Evolutionary conservation across 768 basidiomycete genomes (phyloP).

Genomic region (Imleria badia): DNA sequence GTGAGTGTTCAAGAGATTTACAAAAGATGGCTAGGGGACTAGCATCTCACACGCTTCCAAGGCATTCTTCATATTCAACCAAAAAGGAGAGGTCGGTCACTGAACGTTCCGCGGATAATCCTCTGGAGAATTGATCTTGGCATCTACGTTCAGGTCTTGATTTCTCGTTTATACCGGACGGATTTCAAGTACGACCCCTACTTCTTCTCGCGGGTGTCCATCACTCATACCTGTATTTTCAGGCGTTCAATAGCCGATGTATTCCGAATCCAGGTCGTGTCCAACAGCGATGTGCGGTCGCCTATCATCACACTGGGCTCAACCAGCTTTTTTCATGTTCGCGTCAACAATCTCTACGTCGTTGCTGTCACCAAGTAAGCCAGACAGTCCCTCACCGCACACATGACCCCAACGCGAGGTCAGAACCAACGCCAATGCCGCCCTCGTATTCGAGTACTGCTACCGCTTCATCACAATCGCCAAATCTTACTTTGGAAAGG

Average conservation of each 20-base stretch:
- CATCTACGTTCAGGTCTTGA: slow-evolving; percentile 66
- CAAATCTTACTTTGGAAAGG: slow-evolving; percentile 95
- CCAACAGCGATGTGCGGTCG: slow-evolving; percentile 93
- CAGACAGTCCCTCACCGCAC: neutral
- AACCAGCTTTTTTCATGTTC: slow-evolving; percentile 98
- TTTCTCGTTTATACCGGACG: slow-evolving; percentile 92
- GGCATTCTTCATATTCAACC: slow-evolving; percentile 99
- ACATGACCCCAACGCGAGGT: neutral
- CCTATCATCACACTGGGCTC: slow-evolving; percentile 98
- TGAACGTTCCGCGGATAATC: neutral
- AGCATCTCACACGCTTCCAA: slow-evolving; percentile 32
- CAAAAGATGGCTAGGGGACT: neutral
- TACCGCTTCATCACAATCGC: slow-evolving; percentile 95
- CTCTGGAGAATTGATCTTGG: slow-evolving; percentile 1
- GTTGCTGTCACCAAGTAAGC: slow-evolving; percentile 93
- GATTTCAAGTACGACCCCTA: slow-evolving; percentile 82
- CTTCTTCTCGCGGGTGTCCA: neutral
- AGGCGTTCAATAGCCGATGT: slow-evolving; percentile 97
- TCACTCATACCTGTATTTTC: slow-evolving; percentile 7
- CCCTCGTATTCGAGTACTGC: slow-evolving; percentile 96
- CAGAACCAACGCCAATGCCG: slow-evolving; percentile 96
- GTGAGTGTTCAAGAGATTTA: slow-evolving; percentile 31
- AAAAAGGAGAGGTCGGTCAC: slow-evolving; percentile 90
- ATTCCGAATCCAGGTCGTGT: slow-evolving; percentile 98
- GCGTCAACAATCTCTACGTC: slow-evolving; percentile 93